Percentiles rank a stretch among this genome's conserved stretches.
These are phyloP conservation scores for Russula griseocarnosa DNA, from an alignment of 768 basidiomycete species.

Conservation along the genomic window DNA sequence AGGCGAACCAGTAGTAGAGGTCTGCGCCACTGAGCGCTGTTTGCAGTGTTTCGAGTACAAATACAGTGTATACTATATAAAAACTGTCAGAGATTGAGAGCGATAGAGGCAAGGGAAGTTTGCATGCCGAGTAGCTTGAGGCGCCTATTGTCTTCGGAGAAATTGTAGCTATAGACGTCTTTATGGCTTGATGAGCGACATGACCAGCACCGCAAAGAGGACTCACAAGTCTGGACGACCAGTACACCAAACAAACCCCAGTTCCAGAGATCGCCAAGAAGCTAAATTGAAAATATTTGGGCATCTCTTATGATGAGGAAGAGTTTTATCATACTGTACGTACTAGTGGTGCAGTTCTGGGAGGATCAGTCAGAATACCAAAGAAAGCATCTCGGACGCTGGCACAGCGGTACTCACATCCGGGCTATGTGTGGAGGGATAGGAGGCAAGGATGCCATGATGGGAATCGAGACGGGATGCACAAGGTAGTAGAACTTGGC, in stretches of 20 bases:
- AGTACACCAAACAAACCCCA: constrained; percentile 33
- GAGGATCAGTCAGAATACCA: background rate
- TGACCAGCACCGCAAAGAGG: background rate
- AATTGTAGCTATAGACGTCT: constrained; percentile 22
- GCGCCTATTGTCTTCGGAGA: background rate
- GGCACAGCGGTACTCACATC: background rate
- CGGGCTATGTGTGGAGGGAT: background rate
- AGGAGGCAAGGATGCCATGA: background rate
- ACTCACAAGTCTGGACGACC: constrained; percentile 33
- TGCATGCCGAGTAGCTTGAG: constrained; percentile 13
- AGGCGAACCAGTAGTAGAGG: constrained; percentile 32
- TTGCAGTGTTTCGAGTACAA: constrained; percentile 32
- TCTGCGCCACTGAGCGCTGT: constrained; percentile 31
- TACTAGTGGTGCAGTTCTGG: constrained; percentile 8
- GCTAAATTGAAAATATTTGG: background rate
- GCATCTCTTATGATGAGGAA: background rate
- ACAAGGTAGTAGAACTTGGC: background rate
- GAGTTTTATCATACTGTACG: background rate
- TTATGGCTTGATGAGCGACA: background rate
- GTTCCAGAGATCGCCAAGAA: constrained; percentile 27
- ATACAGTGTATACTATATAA: constrained; percentile 30
- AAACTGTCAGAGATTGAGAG: background rate
- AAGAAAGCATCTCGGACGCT: background rate
- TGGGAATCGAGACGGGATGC: background rate
- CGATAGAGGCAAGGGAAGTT: background rate